Evolutionary conservation across 306 rosid species (phyloP).

Genomic region (Cajanus cajan): DNA sequence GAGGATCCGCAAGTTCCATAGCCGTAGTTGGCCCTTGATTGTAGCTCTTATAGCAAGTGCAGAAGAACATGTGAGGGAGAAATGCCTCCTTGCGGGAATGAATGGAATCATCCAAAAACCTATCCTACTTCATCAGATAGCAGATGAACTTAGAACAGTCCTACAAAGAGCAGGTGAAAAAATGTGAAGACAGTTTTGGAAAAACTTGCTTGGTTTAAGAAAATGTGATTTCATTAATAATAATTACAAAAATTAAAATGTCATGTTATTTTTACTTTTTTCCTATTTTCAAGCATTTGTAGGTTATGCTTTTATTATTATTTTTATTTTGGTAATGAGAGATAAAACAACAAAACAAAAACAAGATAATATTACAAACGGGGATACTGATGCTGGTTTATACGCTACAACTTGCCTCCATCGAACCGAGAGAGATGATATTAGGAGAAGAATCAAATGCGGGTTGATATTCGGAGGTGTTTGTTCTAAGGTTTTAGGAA

Average conservation of each 20-base stretch:
- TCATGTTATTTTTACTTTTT: not conserved
- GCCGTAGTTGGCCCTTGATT: slow-evolving; percentile 64
- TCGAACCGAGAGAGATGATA: not conserved
- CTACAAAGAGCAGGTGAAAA: slow-evolving; percentile 56
- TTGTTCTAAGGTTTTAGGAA: too few species aligned
- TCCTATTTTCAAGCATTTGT: not conserved
- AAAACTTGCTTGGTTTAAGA: not conserved
- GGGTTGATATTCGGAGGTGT: not conserved
- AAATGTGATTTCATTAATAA: not conserved
- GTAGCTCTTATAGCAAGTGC: slow-evolving; percentile 68
- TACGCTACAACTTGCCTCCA: not conserved
- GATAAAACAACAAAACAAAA: too few species aligned
- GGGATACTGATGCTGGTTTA: too few species aligned
- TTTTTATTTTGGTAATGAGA: too few species aligned
- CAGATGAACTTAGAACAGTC: slow-evolving; percentile 60
- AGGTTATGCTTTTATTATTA: not conserved
- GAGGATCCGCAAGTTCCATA: slow-evolving; percentile 58
- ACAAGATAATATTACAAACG: too few species aligned
- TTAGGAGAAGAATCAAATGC: not conserved
- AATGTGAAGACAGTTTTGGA: slow-evolving; percentile 23
- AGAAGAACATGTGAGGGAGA: slow-evolving; percentile 66
- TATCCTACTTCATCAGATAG: slow-evolving; percentile 59
- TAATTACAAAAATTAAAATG: not conserved
- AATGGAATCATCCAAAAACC: slow-evolving; percentile 75
- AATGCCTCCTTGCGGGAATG: slow-evolving; percentile 71